phyloP scores from a whole-genome alignment of 2,329 filamentous ascomycete genomes.

The Fusarium keratoplasticum region DNA sequence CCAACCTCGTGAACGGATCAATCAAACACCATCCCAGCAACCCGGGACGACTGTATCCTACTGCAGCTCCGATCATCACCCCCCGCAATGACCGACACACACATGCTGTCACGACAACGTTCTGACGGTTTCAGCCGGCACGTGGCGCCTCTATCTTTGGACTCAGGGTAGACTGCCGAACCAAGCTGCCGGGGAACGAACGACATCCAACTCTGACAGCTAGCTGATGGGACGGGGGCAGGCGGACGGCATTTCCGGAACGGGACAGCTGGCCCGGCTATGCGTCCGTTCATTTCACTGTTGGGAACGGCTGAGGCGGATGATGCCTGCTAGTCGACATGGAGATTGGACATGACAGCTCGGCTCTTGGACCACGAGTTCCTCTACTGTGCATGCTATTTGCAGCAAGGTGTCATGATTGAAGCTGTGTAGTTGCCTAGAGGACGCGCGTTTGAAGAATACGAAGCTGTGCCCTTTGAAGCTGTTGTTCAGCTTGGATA shows the following conservation, averaged over 20 bases:
- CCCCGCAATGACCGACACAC: not conserved
- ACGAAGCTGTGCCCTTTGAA: not conserved
- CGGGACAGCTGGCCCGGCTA: not conserved
- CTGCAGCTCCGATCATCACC: not conserved
- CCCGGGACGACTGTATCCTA: not conserved
- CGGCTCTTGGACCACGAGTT: not conserved
- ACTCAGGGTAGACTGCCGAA: not conserved
- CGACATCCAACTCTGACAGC: not conserved
- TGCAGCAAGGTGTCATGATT: not conserved
- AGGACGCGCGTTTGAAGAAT: not conserved
- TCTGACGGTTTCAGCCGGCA: constrained; percentile 11
- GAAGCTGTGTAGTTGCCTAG: not conserved
- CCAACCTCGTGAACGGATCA: not conserved
- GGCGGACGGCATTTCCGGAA: not conserved
- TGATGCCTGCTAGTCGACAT: not conserved
- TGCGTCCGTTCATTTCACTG: not conserved
- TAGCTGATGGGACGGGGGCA: not conserved
- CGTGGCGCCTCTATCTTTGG: constrained; percentile 16
- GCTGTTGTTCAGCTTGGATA: not conserved
- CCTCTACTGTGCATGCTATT: not conserved
- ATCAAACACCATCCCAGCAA: not conserved
- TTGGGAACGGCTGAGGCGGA: not conserved
- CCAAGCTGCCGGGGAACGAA: not conserved
- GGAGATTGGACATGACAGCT: not conserved
- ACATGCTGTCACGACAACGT: not conserved